Conservation (phyloP, 129 eudicot genomes). For the Pseudognaphalium luteoalbum region DNA sequence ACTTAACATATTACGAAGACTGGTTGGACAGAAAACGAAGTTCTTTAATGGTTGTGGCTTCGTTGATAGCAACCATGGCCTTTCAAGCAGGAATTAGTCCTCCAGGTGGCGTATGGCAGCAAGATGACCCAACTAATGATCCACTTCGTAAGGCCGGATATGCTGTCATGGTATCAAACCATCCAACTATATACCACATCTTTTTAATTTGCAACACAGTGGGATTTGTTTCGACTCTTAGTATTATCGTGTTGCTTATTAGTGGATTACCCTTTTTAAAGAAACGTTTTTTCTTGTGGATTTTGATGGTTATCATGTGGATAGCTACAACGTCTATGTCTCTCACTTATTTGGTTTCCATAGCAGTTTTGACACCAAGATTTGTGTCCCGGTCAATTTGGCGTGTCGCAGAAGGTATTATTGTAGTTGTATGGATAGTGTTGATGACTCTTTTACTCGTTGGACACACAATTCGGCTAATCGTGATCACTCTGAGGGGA, state of each 20-base stretch:
- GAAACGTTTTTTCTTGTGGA: constrained; percentile 42
- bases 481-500: neutral
- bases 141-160: constrained; percentile 36
- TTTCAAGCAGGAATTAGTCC: constrained; percentile 56
- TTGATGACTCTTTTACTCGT: constrained; percentile 41
- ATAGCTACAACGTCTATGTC: constrained; percentile 41
- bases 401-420: neutral
- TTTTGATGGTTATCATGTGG: constrained; percentile 54
- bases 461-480: constrained; percentile 26
- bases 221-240: constrained; percentile 45
- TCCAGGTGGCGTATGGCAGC: constrained; percentile 61
- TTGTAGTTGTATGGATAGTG: constrained; percentile 39
- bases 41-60: constrained; percentile 55
- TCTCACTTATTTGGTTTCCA: constrained; percentile 35
- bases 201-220: constrained; percentile 38
- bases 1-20: constrained; percentile 7
- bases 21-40: constrained; percentile 43
- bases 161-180: constrained; percentile 32
- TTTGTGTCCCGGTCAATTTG: neutral
- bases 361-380: constrained; percentile 34
- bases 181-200: constrained; percentile 10
- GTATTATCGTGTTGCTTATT: constrained; percentile 52
- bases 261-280: constrained; percentile 46
- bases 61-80: constrained; percentile 57
- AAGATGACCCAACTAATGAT: neutral